Base-by-base conservation (phyloP, 2,329 filamentous ascomycete genomes). In the Teratosphaeria destructans region DNA sequence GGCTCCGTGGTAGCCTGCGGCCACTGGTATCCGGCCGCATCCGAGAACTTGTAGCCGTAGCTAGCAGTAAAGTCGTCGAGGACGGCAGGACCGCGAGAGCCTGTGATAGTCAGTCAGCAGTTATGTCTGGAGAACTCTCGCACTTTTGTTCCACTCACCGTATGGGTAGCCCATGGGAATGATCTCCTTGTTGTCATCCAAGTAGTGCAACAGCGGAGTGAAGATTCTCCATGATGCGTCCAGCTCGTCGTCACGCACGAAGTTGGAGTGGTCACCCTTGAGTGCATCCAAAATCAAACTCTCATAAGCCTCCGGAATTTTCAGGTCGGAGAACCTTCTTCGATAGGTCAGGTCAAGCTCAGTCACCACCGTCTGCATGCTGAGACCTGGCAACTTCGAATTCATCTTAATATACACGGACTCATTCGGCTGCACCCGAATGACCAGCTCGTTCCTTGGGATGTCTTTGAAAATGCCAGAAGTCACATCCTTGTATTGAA, bases 381-480 rank as follows among this genome's bases (percentile, higher is more conserved):
- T 97, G 70, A 99, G 82, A 70, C 94, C 94, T 23, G 94, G 95
- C 61, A 99, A 82, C 83, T 99, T 99, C 34, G 93, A 97, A 87
- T 99, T 99, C 94, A 99, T 99, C 86, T 99, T 99, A 77, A 97
- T 95, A 80, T 99, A 99, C 67, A 99, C 92, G 74, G 90, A 95
- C 83, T 99, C 94, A 80, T 99, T 99, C 70, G 94, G 94, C 81
- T 99, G 94, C 66, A 99, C 95, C 67, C 94, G 92, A 81, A 99
- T 96, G 71, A 99, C 94, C 66, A 99, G 88, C 80, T 99, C 94
- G 81, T 99, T 99, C 68, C 95, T 88, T 61, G 94, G 95, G 72
- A 99, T 99, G 75, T 99, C 93, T 84, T 97, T 97, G 82, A 99
- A 99, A 77, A 99, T 99, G 67, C 95, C 94, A 55, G 92, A 96